Base-by-base conservation (phyloP, 2,329 filamentous ascomycete genomes). In the Diaporthe sp. region DNA sequence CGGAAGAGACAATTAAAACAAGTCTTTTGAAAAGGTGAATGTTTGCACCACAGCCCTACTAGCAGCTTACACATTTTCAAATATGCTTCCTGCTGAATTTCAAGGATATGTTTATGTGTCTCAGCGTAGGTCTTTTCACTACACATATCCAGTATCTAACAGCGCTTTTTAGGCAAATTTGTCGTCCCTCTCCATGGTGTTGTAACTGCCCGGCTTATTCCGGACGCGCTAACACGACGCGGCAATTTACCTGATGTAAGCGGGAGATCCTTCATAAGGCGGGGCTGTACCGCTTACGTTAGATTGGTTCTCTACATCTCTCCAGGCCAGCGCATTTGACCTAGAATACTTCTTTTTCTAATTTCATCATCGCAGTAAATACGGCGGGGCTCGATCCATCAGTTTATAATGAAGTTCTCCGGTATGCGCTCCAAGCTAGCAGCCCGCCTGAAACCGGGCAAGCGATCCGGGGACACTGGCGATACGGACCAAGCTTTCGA, bases 231-330 rank as follows among this genome's bases (percentile, higher is more conserved):
- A 10, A 38, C 35, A 38, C 35, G 35, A 38, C 35, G 35, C 35
- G 35, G 35, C 35, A 38, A 25, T 50, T 50, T 9, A 12, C 19
- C 47, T 50, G 10, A 50, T 50, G 47, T 50, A 50, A 50, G 22
- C n/a, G n/a, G 25, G 47, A 58, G 55, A 58, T 58, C 30, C 55
- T 58, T 35, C 33, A 38, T 58, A n/a, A 58, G 55, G 55, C 55
- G 55, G 55, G 55, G 55, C 30, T 58, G 55, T 38, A 58, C 55
- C 30, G 55, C 55, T 58, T 58, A 58, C 55, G 55, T 58, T 58
- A 15, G 55, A 58, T 38, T n/a, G 30, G 30, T 58, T 58, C 55
- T 38, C 55, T 58, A 58, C 55, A 38, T 58, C 55, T 58, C 30
- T 58, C 55, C 30, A 58, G 30, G 55, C 30, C 55, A 30, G 55